Conservation (phyloP, 192 early-diverging fungal species). For the Podila epigama region DNA sequence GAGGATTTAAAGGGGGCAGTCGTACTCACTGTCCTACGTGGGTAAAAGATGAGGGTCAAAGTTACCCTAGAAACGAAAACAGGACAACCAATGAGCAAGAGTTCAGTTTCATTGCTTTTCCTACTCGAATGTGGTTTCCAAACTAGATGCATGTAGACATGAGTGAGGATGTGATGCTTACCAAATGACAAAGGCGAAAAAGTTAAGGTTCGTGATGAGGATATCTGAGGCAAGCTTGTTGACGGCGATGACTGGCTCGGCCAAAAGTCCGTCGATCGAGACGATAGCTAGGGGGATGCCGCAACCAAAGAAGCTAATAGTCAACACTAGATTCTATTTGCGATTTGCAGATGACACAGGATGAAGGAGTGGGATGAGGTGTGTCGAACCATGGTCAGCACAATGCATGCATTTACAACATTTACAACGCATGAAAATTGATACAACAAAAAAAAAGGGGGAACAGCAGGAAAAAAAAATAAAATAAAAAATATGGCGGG, state of each 20-base stretch:
- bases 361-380: not conserved
- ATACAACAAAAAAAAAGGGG: too few relatives aligned
- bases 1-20: constrained; percentile 19
- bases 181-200: constrained; percentile 47
- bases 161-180: constrained; percentile 3
- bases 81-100: too few relatives aligned
- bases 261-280: constrained; percentile 24
- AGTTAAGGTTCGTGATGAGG: constrained; percentile 46
- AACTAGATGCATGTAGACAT: too few relatives aligned
- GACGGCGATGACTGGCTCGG: constrained; percentile 8
- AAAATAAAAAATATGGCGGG: not conserved
- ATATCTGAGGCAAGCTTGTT: constrained; percentile 46
- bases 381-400: too few relatives aligned
- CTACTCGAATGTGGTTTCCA: too few relatives aligned
- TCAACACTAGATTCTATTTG: constrained; percentile 32
- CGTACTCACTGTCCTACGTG: constrained; percentile 18
- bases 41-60: constrained; percentile 40
- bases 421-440: not conserved
- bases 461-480: too few relatives aligned
- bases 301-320: constrained; percentile 26
- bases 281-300: constrained; percentile 24
- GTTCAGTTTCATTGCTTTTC: too few relatives aligned
- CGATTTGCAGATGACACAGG: not conserved
- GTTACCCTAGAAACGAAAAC: constrained; percentile 25
- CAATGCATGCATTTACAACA: not conserved